phyloP scores from a whole-genome alignment of 345 rosid species.

The Leavenworthia alabamica region DNA sequence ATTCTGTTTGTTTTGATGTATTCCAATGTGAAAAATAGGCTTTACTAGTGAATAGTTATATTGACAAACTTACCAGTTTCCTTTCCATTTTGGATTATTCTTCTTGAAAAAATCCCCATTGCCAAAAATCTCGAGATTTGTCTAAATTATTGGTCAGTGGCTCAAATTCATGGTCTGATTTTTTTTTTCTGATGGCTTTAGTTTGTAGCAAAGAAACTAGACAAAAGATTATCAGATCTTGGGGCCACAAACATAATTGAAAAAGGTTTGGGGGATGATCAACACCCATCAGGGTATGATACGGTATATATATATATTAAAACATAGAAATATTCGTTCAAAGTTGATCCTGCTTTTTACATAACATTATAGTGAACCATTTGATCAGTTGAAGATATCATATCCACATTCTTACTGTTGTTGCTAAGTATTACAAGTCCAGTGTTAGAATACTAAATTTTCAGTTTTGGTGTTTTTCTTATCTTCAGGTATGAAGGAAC shows the following conservation, averaged over 20 bases:
- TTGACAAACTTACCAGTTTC: neutral
- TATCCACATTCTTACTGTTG: neutral
- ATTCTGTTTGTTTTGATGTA: too few species aligned
- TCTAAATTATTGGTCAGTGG: neutral
- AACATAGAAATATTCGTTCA: neutral
- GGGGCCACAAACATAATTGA: constrained; percentile 66
- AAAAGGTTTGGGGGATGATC: constrained; percentile 92
- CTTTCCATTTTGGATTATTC: neutral
- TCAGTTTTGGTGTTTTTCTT: constrained; percentile 2
- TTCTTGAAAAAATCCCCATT: neutral
- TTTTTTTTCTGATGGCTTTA: constrained; percentile 34
- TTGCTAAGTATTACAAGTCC: neutral
- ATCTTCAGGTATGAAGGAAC: constrained; percentile 77
- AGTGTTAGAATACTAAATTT: neutral
- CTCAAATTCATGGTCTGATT: neutral
- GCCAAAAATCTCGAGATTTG: neutral
- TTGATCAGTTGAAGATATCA: neutral
- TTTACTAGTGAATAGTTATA: neutral
- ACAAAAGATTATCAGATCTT: constrained; percentile 78
- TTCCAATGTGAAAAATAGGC: too few species aligned
- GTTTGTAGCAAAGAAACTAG: constrained; percentile 97
- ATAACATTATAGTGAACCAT: neutral
- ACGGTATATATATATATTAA: constrained; percentile 14
- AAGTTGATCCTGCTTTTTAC: neutral
- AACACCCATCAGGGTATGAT: constrained; percentile 94